These are phyloP conservation scores for Boeremia lycopersici DNA, from an alignment of 2,329 filamentous ascomycete species.

Conservation along the genomic window DNA sequence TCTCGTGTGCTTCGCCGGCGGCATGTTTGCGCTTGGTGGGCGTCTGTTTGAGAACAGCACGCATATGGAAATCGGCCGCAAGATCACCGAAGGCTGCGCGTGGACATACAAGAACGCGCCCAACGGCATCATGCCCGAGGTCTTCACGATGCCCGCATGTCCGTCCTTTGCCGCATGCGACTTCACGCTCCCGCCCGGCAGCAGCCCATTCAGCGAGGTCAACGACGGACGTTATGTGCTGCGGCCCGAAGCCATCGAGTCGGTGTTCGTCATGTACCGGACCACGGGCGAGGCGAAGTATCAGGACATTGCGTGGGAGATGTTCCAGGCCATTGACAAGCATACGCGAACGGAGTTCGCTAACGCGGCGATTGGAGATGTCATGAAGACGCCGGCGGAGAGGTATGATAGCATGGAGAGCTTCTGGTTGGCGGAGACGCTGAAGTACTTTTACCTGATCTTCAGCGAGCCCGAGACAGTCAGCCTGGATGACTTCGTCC, in stretches of 20 bases:
- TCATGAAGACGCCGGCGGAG: slow-evolving; percentile 49
- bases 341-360: slow-evolving; percentile 51
- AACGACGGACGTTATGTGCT: slow-evolving; percentile 54
- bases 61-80: slow-evolving; percentile 61
- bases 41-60: slow-evolving; percentile 59
- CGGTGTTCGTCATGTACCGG: slow-evolving; percentile 64
- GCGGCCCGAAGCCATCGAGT: slow-evolving; percentile 64
- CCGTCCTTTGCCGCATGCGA: slow-evolving; percentile 47
- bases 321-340: slow-evolving; percentile 53
- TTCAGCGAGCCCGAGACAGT: slow-evolving; percentile 51
- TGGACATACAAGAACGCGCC: slow-evolving; percentile 64
- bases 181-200: slow-evolving; percentile 46
- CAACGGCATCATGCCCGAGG: slow-evolving; percentile 66
- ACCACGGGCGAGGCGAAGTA: slow-evolving; percentile 60
- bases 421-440: slow-evolving; percentile 57
- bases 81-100: slow-evolving; percentile 65
- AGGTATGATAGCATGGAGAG: slow-evolving; percentile 53
- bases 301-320: slow-evolving; percentile 55
- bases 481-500: slow-evolving; percentile 53
- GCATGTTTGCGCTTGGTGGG: slow-evolving; percentile 66
- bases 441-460: slow-evolving; percentile 58
- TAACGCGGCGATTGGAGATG: slow-evolving; percentile 52
- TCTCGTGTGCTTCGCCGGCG: slow-evolving; percentile 64
- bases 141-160: slow-evolving; percentile 54
- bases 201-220: slow-evolving; percentile 49